Evolutionary conservation across 306 rosid species (phyloP).

Genomic region (Quercus gilva): DNA sequence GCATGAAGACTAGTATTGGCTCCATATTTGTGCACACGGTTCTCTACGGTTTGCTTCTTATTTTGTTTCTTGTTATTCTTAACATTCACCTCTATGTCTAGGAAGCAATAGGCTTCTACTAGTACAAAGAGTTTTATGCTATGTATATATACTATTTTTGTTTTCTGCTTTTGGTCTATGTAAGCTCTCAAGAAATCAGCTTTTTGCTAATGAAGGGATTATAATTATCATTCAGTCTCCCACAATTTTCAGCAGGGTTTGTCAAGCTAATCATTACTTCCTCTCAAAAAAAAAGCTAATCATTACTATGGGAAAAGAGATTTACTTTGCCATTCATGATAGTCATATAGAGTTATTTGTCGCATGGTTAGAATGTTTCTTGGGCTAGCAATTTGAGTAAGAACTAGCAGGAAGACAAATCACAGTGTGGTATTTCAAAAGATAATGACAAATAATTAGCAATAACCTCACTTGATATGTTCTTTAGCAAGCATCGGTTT

Average conservation of each 20-base stretch:
- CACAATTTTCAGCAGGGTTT: not conserved
- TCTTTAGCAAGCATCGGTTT: no score
- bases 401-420: no score
- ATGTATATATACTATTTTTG: no score
- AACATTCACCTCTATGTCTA: slow-evolving; percentile 63
- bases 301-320: not conserved
- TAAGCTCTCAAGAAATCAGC: not conserved
- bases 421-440: no score
- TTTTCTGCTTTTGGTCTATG: not conserved
- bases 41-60: slow-evolving; percentile 66
- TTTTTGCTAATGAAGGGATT: not conserved
- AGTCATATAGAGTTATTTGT: no score
- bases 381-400: no score
- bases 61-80: slow-evolving; percentile 72
- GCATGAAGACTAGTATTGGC: slow-evolving; percentile 78
- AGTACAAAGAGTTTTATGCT: not conserved
- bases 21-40: slow-evolving; percentile 85
- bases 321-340: not conserved
- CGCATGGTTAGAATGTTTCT: no score
- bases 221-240: not conserved
- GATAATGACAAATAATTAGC: no score
- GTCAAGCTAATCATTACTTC: not conserved
- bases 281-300: no score
- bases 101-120: not conserved
- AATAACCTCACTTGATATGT: no score